phyloP scores from a whole-genome alignment of 2,329 filamentous ascomycete genomes.

The Paraconiothyrium sp. region DNA sequence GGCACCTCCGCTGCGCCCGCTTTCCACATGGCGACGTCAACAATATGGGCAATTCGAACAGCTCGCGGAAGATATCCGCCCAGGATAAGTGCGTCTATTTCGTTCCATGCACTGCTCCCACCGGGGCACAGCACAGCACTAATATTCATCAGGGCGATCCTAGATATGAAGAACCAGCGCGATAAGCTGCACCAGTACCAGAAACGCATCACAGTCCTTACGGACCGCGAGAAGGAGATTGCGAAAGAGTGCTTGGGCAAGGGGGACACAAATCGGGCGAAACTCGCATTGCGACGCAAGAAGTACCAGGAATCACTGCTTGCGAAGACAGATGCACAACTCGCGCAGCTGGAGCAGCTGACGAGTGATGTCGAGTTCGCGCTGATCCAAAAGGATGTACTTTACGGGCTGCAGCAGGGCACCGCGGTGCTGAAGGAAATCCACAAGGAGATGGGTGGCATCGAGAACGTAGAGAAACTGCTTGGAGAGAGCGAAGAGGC shows the following conservation, averaged over 20 bases:
- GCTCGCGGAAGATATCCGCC: constrained; percentile 72
- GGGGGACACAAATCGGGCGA: constrained; percentile 81
- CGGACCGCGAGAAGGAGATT: constrained; percentile 85
- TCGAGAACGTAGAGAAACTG: constrained; percentile 93
- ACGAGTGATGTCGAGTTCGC: constrained; percentile 94
- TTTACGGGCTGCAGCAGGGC: constrained; percentile 92
- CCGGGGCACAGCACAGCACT: constrained; percentile 12
- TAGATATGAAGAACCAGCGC: constrained; percentile 96
- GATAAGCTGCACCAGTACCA: constrained; percentile 98
- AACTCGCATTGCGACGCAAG: constrained; percentile 89
- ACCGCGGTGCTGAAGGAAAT: constrained; percentile 91
- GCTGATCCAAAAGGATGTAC: constrained; percentile 93
- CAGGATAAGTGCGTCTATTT: constrained; percentile 80
- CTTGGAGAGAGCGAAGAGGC: constrained; percentile 93
- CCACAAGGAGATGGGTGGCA: constrained; percentile 92
- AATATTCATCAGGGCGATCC: constrained; percentile 75
- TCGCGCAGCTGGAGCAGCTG: constrained; percentile 91
- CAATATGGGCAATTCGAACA: constrained; percentile 71
- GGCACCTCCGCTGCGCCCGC: constrained; percentile 27
- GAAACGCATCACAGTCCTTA: constrained; percentile 85
- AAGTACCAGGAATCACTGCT: constrained; percentile 96
- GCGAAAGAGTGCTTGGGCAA: constrained; percentile 82
- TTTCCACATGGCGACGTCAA: constrained; percentile 36
- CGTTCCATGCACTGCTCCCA: too few species aligned
- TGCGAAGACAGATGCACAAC: constrained; percentile 87